Percentiles rank a stretch among this genome's conserved stretches.
These are phyloP conservation scores for Plenodomus biglobosus DNA, from an alignment of 2,329 filamentous ascomycete genomes.

Conservation along the genomic window DNA sequence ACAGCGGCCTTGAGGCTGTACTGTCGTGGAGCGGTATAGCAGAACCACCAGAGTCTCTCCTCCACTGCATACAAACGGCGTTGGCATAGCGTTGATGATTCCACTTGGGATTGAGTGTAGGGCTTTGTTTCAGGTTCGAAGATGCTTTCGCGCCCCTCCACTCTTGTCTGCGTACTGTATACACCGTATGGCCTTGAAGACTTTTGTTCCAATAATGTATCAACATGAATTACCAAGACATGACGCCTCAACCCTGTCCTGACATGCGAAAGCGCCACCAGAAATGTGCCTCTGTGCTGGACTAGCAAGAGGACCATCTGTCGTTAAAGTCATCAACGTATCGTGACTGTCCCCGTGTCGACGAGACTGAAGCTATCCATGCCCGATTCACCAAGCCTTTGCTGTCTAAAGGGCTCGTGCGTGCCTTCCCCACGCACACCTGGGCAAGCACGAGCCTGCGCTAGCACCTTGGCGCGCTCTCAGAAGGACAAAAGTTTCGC, in stretches of 20 bases:
- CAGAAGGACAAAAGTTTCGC: slow-evolving; percentile 16
- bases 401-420: neutral
- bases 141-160: slow-evolving; percentile 17
- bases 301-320: too few species aligned
- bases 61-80: slow-evolving; percentile 25
- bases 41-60: neutral
- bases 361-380: too few species aligned
- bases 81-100: slow-evolving; percentile 27
- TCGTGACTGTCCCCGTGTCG: too few species aligned
- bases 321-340: too few species aligned
- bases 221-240: too few species aligned
- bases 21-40: neutral
- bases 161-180: too few species aligned
- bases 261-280: neutral
- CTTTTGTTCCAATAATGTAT: slow-evolving; percentile 20
- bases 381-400: too few species aligned
- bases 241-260: too few species aligned
- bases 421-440: neutral
- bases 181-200: too few species aligned
- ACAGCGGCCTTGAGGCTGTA: too few species aligned
- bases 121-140: slow-evolving; percentile 3
- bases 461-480: slow-evolving; percentile 17
- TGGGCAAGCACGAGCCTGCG: slow-evolving; percentile 1
- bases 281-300: too few species aligned
- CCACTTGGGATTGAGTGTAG: slow-evolving; percentile 3